Evolutionary conservation across 2,329 filamentous ascomycete species (phyloP).

Genomic region (Ophiostoma himal-ulmi): DNA sequence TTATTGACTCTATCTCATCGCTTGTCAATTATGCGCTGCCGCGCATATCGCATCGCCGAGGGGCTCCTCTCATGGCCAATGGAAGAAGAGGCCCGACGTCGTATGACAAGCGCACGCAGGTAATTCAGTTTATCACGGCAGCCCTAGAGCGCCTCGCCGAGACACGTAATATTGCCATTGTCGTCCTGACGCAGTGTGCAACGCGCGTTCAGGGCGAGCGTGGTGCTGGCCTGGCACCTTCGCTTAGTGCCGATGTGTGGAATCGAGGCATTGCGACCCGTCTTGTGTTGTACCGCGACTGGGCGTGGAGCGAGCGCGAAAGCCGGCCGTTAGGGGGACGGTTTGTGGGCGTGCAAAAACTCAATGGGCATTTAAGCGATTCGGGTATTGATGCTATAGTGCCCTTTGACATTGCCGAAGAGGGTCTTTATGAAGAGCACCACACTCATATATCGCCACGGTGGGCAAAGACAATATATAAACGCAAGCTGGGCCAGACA

Average conservation of each 20-base stretch:
- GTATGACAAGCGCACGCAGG: constrained; percentile 36
- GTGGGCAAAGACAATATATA: constrained; percentile 40
- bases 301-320: constrained; percentile 44
- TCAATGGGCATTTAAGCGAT: constrained; percentile 46
- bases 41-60: constrained; percentile 37
- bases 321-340: constrained; percentile 43
- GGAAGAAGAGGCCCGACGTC: constrained; percentile 20
- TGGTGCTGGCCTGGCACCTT: constrained; percentile 63
- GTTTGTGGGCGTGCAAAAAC: constrained; percentile 60
- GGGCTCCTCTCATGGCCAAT: constrained; percentile 23
- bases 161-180: constrained; percentile 63
- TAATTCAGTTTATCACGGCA: constrained; percentile 58
- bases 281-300: constrained; percentile 75
- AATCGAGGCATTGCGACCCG: constrained; percentile 69
- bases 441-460: constrained; percentile 31
- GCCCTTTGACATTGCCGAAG: constrained; percentile 46
- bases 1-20: constrained; percentile 73
- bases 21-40: constrained; percentile 74
- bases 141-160: constrained; percentile 71
- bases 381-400: constrained; percentile 40
- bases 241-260: constrained; percentile 72
- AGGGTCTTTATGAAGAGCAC: constrained; percentile 39
- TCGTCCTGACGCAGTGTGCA: constrained; percentile 72
- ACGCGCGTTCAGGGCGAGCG: constrained; percentile 68
- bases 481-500: constrained; percentile 59